Evolutionary conservation across 2,329 filamentous ascomycete genomes (phyloP), one percentile per base, ranked within the genome.

Genomic region (Microdochium nivale): DNA sequence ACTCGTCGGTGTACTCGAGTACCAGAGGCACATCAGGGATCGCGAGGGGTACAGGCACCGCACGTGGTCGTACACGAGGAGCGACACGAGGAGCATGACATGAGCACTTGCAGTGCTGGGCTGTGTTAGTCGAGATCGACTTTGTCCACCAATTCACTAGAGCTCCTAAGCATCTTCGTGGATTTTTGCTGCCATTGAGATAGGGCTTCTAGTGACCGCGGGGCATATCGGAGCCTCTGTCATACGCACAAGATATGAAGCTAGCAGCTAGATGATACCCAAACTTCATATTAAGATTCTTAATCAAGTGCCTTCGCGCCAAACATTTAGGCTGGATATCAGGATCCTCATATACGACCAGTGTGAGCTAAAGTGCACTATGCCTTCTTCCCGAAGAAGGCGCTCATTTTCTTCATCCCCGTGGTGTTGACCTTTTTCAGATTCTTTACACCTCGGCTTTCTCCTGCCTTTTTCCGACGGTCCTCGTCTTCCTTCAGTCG

Each of bases 351-450:
- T 30, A 23, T 24, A 10, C n/a, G 8, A 44, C 13, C n/a, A n/a
- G 40, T 7, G 10, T 23, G 16, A 21, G 21, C 16, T 7, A 7
- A 23, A 27, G 3, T 9, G 14, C 25, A 10, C n/a, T 19, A 47
- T 5, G 46, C 46, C 24, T 79, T 80, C 71, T 92, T 95, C 54
- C 83, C 83, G 68, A 99, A 99, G 71, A 99, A 99, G 55, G 85
- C 81, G 65, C 88, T 96, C 80, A 99, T 80, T 75, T 97, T 99
- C 78, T 88, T 94, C 94, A 99, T 99, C 1, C 94, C 94, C 23
- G 72, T 81, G 0, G 87, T 91, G 69, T 97, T 88, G 48, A 91
- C 92, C 72, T 97, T 99, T 66, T 87, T 87, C 62, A 99, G 67
- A 48, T 91, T 80, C 64, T 84, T 85, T 1, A 96, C 82, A 0